Conservation (phyloP, 192 early-diverging fungal species). For the Coemansia sp. region DNA sequence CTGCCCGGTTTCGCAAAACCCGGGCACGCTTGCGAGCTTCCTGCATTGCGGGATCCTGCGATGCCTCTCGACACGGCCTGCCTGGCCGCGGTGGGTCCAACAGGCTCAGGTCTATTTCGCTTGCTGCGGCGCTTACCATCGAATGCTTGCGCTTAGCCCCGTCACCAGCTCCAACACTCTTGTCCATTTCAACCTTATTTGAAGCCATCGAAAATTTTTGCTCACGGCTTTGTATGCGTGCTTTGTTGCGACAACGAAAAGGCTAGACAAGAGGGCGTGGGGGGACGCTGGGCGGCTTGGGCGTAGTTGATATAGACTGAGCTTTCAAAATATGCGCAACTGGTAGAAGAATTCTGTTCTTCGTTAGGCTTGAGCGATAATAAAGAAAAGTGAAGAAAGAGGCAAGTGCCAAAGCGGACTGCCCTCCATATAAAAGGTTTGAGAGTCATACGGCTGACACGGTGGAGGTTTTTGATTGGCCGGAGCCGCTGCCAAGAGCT, state of each 20-base stretch:
- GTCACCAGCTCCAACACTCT: constrained; percentile 33
- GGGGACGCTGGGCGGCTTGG: constrained; percentile 4
- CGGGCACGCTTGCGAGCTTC: constrained; percentile 62
- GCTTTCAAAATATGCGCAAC: neutral
- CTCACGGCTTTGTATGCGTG: neutral
- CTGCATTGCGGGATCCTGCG: constrained; percentile 50
- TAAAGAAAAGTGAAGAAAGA: constrained; percentile 11
- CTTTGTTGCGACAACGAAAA: neutral
- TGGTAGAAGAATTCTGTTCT: neutral
- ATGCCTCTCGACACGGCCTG: constrained; percentile 32
- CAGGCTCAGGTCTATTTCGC: constrained; percentile 41
- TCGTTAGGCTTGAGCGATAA: neutral
- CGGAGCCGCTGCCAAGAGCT: neutral
- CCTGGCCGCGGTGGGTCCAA: constrained; percentile 48
- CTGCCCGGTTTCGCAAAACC: constrained; percentile 87
- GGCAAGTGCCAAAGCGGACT: neutral
- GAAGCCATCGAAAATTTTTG: constrained; percentile 7
- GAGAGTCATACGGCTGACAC: neutral
- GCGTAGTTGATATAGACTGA: neutral
- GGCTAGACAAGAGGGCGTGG: neutral
- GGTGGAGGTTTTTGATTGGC: constrained; percentile 46
- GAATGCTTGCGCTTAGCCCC: constrained; percentile 48
- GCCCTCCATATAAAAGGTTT: neutral
- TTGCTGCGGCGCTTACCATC: constrained; percentile 15
- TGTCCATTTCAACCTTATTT: constrained; percentile 12